phyloP scores from a whole-genome alignment of 2,329 filamentous ascomycete genomes.

The Pseudocercospora musae region DNA sequence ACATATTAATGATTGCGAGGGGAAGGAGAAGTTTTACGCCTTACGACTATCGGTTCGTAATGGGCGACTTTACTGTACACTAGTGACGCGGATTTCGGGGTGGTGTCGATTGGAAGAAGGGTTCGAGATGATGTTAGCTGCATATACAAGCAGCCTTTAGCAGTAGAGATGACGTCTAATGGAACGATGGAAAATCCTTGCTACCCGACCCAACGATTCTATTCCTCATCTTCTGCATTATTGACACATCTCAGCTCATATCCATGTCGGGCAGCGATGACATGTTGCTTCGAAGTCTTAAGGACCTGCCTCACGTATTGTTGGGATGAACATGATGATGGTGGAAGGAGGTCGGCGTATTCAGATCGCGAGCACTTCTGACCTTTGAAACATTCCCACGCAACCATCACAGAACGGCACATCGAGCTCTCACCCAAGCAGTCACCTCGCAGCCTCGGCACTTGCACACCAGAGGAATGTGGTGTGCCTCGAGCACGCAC shows the following conservation, averaged over 20 bases:
- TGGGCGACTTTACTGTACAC: neutral
- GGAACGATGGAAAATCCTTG: neutral
- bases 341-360: neutral
- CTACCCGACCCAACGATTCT: neutral
- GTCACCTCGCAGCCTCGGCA: neutral
- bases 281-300: neutral
- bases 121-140: neutral
- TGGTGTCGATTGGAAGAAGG: neutral
- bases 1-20: slow-evolving; percentile 10
- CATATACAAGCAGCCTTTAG: neutral
- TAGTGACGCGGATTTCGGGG: neutral
- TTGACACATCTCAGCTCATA: neutral
- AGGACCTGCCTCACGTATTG: neutral
- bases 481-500: neutral
- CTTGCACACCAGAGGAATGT: neutral
- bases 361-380: neutral
- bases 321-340: neutral
- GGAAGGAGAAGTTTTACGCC: neutral
- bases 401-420: neutral
- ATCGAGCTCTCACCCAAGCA: neutral
- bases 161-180: slow-evolving; percentile 1
- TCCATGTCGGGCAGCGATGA: neutral
- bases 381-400: no score
- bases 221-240: neutral
- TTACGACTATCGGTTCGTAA: neutral